phyloP scores from a whole-genome alignment of 345 rosid species.

The Mallotus nudiflorus region DNA sequence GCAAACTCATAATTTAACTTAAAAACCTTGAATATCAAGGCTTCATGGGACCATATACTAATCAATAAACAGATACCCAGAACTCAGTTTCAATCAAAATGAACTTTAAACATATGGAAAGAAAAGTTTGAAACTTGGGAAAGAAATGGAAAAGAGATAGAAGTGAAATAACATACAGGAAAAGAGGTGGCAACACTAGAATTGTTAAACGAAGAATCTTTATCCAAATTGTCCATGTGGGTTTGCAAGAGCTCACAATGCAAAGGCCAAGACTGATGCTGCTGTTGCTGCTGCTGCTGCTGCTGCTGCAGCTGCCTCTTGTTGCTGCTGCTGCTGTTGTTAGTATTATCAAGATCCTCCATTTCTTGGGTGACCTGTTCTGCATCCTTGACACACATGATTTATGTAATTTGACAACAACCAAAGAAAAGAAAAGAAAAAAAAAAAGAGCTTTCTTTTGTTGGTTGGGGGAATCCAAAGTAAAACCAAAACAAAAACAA shows the following conservation, averaged over 20 bases:
- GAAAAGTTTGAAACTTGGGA: background rate
- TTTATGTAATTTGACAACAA: too few species aligned
- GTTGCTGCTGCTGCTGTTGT: conserved; percentile 12
- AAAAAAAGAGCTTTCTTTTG: too few species aligned
- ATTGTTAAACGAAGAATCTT: conserved; percentile 33
- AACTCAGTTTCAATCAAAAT: too few species aligned
- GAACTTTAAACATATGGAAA: background rate
- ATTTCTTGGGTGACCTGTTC: conserved; percentile 34
- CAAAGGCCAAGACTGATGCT: conserved; percentile 35
- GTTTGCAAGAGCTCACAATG: conserved; percentile 42
- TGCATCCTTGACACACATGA: conserved; percentile 59
- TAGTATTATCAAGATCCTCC: conserved; percentile 19
- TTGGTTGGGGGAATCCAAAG: conserved; percentile 30
- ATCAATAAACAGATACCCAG: background rate
- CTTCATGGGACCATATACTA: background rate
- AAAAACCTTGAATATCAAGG: background rate
- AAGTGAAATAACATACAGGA: conserved; percentile 36
- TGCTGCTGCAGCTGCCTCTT: conserved; percentile 18
- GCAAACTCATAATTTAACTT: conserved; percentile 6
- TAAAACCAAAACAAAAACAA: background rate
- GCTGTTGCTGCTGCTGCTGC: conserved; percentile 13
- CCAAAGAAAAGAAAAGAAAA: too few species aligned
- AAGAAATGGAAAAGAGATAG: background rate
- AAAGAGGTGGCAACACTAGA: conserved; percentile 34
- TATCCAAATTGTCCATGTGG: conserved; percentile 45